phyloP scores from a whole-genome alignment of 1,284 basidiomycete genomes.

The Trametes sp. region DNA sequence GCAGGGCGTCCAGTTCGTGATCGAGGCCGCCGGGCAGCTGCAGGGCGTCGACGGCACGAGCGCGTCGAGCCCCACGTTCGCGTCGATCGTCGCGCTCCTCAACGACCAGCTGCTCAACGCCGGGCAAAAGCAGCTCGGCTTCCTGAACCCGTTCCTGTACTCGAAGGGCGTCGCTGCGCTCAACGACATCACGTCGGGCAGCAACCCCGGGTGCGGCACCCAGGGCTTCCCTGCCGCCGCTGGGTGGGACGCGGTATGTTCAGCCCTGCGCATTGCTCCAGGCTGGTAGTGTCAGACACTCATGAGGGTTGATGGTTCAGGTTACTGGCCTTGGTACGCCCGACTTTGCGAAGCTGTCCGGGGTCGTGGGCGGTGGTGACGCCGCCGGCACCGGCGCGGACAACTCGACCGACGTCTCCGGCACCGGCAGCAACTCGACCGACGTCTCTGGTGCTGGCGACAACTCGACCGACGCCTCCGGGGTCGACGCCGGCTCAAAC shows the following conservation, averaged over 20 bases:
- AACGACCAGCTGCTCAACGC: slow-evolving; percentile 64
- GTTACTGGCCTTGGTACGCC: slow-evolving; percentile 71
- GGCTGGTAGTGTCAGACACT: not conserved
- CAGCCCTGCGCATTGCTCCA: not conserved
- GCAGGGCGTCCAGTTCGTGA: slow-evolving; percentile 55
- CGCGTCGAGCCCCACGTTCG: slow-evolving; percentile 54
- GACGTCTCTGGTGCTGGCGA: slow-evolving; percentile 22
- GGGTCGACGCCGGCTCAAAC: not conserved
- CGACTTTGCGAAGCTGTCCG: slow-evolving; percentile 60
- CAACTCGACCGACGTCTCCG: slow-evolving; percentile 16
- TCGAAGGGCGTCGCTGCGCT: slow-evolving; percentile 45
- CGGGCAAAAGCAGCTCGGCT: slow-evolving; percentile 60
- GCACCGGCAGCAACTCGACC: slow-evolving; percentile 28
- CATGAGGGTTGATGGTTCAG: slow-evolving; percentile 38
- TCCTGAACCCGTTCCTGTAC: slow-evolving; percentile 64
- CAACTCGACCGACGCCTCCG: slow-evolving; percentile 8
- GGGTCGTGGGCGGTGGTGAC: slow-evolving; percentile 24
- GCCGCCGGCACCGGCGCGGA: not conserved
- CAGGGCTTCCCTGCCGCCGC: slow-evolving; percentile 44
- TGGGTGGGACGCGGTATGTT: slow-evolving; percentile 47
- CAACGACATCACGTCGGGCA: slow-evolving; percentile 37
- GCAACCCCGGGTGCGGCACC: slow-evolving; percentile 45
- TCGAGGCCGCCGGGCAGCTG: slow-evolving; percentile 56
- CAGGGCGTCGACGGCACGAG: slow-evolving; percentile 57
- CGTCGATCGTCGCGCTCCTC: slow-evolving; percentile 62